Evolutionary conservation across 306 rosid genomes (phyloP).

Genomic region (peach (Prunus persica)): DNA sequence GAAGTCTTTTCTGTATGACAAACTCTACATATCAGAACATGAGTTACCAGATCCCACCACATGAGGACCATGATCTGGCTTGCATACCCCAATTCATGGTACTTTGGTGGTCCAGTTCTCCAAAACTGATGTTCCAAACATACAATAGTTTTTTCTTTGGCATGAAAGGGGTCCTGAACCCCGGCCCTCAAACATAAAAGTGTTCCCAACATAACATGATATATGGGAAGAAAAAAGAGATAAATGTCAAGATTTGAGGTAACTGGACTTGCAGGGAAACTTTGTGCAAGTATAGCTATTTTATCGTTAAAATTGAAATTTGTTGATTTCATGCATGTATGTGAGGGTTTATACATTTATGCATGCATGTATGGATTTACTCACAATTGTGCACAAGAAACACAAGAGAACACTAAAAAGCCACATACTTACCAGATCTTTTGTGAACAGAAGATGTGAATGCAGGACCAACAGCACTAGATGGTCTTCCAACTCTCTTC

Average conservation of each 20-base stretch:
- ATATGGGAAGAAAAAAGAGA: not conserved
- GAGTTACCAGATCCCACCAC: not conserved
- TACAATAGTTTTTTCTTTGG: too few species aligned
- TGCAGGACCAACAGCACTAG: conserved; percentile 62
- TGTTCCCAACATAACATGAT: not conserved
- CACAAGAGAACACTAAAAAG: not conserved
- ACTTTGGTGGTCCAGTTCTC: not conserved
- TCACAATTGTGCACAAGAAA: not conserved
- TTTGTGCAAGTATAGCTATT: not conserved
- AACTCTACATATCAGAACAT: conserved; percentile 4
- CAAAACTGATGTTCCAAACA: too few species aligned
- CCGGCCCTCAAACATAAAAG: not conserved
- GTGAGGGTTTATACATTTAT: not conserved
- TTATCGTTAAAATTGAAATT: not conserved
- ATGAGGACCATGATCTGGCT: not conserved
- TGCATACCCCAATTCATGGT: not conserved
- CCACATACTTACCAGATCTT: conserved; percentile 62
- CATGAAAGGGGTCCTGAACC: too few species aligned
- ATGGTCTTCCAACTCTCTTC: conserved; percentile 65
- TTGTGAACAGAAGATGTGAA: conserved; percentile 56
- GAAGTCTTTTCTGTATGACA: not conserved
- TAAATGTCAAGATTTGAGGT: not conserved
- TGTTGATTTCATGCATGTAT: not conserved
- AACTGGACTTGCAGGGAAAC: not conserved
- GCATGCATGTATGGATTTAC: not conserved